These are phyloP conservation scores for Schizothecium vesticola DNA, from an alignment of 495 filamentous ascomycete species.

Conservation along the genomic window DNA sequence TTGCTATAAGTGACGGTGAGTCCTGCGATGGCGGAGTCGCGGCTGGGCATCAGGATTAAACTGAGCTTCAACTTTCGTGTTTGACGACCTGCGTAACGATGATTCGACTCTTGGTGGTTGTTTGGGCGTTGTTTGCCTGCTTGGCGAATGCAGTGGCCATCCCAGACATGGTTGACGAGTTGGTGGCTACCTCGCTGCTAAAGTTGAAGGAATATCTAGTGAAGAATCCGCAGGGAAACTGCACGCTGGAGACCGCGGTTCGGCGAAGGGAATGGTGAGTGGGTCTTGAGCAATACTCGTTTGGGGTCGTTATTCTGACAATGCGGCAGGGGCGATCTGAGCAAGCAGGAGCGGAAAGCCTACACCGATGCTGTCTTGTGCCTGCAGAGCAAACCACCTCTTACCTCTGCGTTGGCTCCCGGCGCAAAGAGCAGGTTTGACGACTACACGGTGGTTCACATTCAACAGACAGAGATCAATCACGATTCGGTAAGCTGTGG, in stretches of 20 bases:
- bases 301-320: neutral
- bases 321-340: slow-evolving; percentile 43
- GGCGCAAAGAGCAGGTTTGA: slow-evolving; percentile 47
- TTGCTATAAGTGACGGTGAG: neutral
- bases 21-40: too few species aligned
- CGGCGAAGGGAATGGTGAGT: slow-evolving; percentile 21
- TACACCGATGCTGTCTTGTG: slow-evolving; percentile 64
- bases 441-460: slow-evolving; percentile 62
- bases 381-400: slow-evolving; percentile 47
- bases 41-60: neutral
- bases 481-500: slow-evolving; percentile 50
- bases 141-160: neutral
- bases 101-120: neutral
- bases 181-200: slow-evolving; percentile 10
- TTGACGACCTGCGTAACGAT: neutral
- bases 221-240: slow-evolving; percentile 22
- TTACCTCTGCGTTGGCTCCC: slow-evolving; percentile 26
- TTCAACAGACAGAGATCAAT: slow-evolving; percentile 54
- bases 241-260: slow-evolving; percentile 20
- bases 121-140: neutral
- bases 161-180: slow-evolving; percentile 18
- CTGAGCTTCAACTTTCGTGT: neutral
- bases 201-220: slow-evolving; percentile 21
- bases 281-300: too few species aligned
- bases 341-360: slow-evolving; percentile 40